A percentile compares a stretch with the other conserved stretches of the same genome.
These are phyloP conservation scores for Solanum virginianum DNA, from an alignment of 257 asterid species.

Conservation along the genomic window DNA sequence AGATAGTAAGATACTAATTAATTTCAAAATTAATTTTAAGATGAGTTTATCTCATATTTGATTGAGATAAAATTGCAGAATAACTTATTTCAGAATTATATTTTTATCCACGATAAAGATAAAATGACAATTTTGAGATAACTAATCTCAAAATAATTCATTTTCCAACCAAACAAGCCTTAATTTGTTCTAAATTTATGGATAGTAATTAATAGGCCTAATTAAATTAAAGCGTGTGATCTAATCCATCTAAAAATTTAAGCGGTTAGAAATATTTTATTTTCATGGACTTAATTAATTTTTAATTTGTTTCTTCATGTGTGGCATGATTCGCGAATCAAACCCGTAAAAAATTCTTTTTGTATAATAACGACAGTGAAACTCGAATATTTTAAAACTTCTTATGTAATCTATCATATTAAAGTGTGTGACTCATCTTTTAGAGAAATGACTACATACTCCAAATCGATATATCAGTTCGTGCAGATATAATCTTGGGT, in stretches of 20 bases:
- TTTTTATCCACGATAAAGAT: too few species aligned
- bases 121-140: too few species aligned
- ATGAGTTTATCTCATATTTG: too few species aligned
- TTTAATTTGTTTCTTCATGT: neutral
- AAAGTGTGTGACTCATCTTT: neutral
- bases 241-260: neutral
- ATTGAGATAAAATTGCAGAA: too few species aligned
- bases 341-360: neutral
- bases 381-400: neutral
- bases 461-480: neutral
- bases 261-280: neutral
- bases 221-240: neutral
- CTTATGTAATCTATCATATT: neutral
- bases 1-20: too few species aligned
- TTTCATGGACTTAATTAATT: neutral
- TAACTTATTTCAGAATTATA: too few species aligned
- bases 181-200: too few species aligned
- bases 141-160: too few species aligned
- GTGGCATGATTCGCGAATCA: neutral
- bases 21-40: too few species aligned
- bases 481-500: neutral
- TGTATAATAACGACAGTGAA: neutral
- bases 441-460: neutral
- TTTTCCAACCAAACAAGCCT: too few species aligned
- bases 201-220: too few species aligned